Conservation (phyloP, 805 yeast genomes). For the Suhomyces canberraensis region DNA sequence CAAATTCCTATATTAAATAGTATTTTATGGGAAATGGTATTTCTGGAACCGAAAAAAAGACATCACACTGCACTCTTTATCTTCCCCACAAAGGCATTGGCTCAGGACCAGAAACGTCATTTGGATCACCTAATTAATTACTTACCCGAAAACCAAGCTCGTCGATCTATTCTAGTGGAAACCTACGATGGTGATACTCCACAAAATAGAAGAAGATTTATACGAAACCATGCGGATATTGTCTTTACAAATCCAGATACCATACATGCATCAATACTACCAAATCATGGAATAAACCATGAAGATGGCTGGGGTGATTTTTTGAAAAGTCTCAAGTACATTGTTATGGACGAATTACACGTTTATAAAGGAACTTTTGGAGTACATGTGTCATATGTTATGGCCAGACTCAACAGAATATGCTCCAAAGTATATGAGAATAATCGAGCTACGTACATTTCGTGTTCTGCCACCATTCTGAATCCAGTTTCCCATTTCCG, state of each 20-base stretch:
- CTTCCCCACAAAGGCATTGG: conserved; percentile 95
- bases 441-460: conserved; percentile 58
- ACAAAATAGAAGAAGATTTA: conserved; percentile 43
- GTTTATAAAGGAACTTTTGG: conserved; percentile 90
- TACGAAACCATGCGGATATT: conserved; percentile 67
- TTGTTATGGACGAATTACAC: conserved; percentile 85
- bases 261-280: conserved; percentile 80
- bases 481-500: conserved; percentile 73
- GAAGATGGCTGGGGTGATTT: conserved; percentile 60
- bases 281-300: conserved; percentile 47
- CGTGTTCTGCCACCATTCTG: conserved; percentile 91
- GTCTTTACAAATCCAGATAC: conserved; percentile 96
- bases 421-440: conserved; percentile 45
- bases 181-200: conserved; percentile 96
- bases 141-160: conserved; percentile 39
- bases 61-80: conserved; percentile 72
- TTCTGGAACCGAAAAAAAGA: conserved; percentile 9
- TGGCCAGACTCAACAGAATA: conserved; percentile 74
- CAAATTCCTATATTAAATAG: conserved; percentile 75
- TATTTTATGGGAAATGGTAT: conserved; percentile 22
- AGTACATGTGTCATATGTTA: conserved; percentile 80
- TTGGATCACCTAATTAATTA: conserved; percentile 53
- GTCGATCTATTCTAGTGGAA: conserved; percentile 51
- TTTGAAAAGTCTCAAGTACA: conserved; percentile 58
- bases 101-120: conserved; percentile 94